A percentile compares a stretch with the other conserved stretches of the same genome.
Conservation (phyloP, 2,329 filamentous ascomycete species). For the Colletotrichum coccodes region DNA sequence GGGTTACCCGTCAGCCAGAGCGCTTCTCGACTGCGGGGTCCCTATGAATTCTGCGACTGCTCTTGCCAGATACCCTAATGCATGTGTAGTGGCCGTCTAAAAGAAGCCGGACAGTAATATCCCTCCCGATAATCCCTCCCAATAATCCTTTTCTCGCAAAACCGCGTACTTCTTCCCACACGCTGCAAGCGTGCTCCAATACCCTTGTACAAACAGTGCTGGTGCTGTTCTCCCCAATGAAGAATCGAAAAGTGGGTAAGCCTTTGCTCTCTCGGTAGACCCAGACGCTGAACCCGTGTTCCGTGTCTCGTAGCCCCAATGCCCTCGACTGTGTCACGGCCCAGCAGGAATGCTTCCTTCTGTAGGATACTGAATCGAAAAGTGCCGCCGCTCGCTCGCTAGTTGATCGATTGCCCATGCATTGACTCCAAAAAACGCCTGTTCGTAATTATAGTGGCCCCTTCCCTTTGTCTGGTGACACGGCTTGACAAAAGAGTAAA, state of each 20-base stretch:
- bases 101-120: constrained; percentile 11
- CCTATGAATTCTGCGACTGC: constrained; percentile 28
- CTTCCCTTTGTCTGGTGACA: constrained; percentile 8
- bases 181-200: constrained; percentile 10
- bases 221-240: constrained; percentile 28
- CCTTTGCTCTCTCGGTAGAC: background rate
- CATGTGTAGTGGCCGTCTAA: constrained; percentile 21
- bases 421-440: constrained; percentile 32
- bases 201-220: constrained; percentile 23
- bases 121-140: background rate
- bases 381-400: constrained; percentile 33
- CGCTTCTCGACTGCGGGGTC: constrained; percentile 28
- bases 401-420: constrained; percentile 20
- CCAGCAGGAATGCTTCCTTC: background rate
- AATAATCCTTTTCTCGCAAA: constrained; percentile 18
- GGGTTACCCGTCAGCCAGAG: constrained; percentile 26
- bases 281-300: background rate
- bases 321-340: constrained; percentile 10
- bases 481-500: constrained; percentile 4
- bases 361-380: constrained; percentile 24
- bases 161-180: constrained; percentile 5
- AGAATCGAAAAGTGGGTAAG: constrained; percentile 20
- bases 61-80: constrained; percentile 30
- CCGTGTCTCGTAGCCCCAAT: constrained; percentile 10
- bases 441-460: constrained; percentile 29